Conservation (phyloP, 2,329 filamentous ascomycete genomes). For the Ophiostoma australiae region DNA sequence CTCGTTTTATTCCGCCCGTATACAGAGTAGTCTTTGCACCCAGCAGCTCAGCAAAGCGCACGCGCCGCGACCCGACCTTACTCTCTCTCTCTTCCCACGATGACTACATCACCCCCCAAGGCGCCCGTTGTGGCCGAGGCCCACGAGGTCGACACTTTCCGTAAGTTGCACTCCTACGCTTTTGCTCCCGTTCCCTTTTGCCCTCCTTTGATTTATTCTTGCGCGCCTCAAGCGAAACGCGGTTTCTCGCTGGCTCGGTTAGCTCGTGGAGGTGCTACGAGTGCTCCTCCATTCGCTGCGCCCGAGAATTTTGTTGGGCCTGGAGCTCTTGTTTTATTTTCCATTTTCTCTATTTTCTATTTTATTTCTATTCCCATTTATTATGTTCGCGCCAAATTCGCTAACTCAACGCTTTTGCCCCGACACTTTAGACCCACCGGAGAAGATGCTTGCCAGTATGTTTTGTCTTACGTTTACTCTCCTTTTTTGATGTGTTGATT, state of each 20-base stretch:
- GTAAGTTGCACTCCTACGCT: constrained; percentile 41
- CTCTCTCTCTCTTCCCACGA: constrained; percentile 30
- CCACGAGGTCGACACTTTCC: constrained; percentile 69
- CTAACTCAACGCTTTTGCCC: constrained; percentile 27
- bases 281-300: neutral
- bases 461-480: constrained; percentile 24
- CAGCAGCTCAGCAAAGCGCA: constrained; percentile 18
- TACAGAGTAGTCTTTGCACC: neutral
- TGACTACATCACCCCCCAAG: constrained; percentile 43
- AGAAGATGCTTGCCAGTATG: constrained; percentile 65
- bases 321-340: constrained; percentile 5
- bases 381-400: constrained; percentile 15
- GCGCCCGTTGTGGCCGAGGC: constrained; percentile 65
- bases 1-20: neutral
- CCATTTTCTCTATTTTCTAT: neutral
- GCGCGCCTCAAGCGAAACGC: neutral
- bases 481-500: neutral
- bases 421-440: constrained; percentile 50
- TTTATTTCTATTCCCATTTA: constrained; percentile 7
- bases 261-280: neutral
- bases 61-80: constrained; percentile 13
- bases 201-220: constrained; percentile 16
- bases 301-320: constrained; percentile 24
- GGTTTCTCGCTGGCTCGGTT: neutral
- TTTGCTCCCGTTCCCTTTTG: neutral